These are phyloP conservation scores for Coprinellus aureogranulatus DNA, from an alignment of 768 basidiomycete species.

Conservation along the genomic window DNA sequence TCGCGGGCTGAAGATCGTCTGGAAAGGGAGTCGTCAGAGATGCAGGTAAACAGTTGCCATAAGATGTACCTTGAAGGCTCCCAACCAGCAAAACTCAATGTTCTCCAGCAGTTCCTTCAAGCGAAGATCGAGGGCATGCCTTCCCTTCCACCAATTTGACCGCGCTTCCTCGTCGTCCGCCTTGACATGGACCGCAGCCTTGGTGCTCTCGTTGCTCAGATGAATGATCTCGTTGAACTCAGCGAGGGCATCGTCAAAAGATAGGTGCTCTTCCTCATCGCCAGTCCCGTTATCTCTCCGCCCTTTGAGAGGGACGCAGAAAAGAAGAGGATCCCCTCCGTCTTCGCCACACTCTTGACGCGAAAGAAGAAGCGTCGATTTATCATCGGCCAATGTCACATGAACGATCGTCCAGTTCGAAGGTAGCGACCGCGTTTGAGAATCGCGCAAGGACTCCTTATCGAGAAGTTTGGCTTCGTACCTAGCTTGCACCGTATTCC, in stretches of 20 bases:
- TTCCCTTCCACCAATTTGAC: slow-evolving; percentile 82
- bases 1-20: slow-evolving; percentile 65
- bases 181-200: slow-evolving; percentile 68
- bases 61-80: slow-evolving; percentile 83
- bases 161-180: slow-evolving; percentile 63
- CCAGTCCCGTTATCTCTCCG: slow-evolving; percentile 70
- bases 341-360: slow-evolving; percentile 59
- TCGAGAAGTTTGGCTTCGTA: slow-evolving; percentile 49
- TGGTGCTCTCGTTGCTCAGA: slow-evolving; percentile 74
- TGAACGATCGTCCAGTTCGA: slow-evolving; percentile 80
- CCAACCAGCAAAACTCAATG: slow-evolving; percentile 96
- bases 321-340: slow-evolving; percentile 61
- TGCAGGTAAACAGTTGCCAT: neutral
- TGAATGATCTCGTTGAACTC: slow-evolving; percentile 81
- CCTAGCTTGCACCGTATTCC: slow-evolving; percentile 55
- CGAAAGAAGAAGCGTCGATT: slow-evolving; percentile 77
- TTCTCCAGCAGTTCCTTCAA: slow-evolving; percentile 73
- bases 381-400: slow-evolving; percentile 80
- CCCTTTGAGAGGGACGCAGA: slow-evolving; percentile 86
- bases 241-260: slow-evolving; percentile 66
- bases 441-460: slow-evolving; percentile 39
- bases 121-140: slow-evolving; percentile 72
- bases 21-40: neutral
- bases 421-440: slow-evolving; percentile 53
- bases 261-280: slow-evolving; percentile 66